Evolutionary conservation across 306 rosid species (phyloP).

Genomic region (Glycine soja): DNA sequence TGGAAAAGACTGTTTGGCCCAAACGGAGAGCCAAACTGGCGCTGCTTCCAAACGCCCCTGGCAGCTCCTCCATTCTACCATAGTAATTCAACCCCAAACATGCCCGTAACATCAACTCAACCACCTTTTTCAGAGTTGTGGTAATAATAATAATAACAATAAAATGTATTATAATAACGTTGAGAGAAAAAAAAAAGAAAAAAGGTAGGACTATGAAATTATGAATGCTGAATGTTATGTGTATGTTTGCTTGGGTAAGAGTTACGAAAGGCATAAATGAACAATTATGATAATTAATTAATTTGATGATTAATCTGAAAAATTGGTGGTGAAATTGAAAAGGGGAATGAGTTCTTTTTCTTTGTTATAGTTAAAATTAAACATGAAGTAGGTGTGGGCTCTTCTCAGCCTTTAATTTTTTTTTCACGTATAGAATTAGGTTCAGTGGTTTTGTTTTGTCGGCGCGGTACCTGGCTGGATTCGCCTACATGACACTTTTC

Average conservation of each 20-base stretch:
- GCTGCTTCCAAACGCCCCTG: conserved; percentile 93
- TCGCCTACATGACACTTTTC: conserved; percentile 4
- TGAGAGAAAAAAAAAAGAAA: neutral
- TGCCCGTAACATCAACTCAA: conserved; percentile 19
- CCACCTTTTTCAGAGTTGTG: neutral
- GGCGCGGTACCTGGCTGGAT: conserved; percentile 26
- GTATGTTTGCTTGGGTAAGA: neutral
- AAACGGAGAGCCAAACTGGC: conserved; percentile 93
- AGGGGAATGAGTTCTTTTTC: neutral
- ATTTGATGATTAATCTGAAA: too few species aligned
- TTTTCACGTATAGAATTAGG: neutral
- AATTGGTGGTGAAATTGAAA: neutral
- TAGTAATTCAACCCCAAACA: conserved; percentile 46
- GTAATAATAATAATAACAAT: neutral
- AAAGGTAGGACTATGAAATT: neutral
- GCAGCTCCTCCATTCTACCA: conserved; percentile 74
- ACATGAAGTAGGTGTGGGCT: neutral
- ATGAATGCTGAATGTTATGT: neutral
- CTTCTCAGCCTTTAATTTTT: conserved; percentile 21
- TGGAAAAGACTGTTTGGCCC: conserved; percentile 87
- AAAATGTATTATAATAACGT: neutral
- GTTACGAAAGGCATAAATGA: neutral
- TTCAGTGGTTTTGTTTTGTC: conserved; percentile 30
- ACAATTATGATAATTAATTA: too few species aligned
- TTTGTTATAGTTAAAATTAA: neutral